These are phyloP conservation scores for Misopates orontium DNA, from an alignment of 257 asterid genomes.

Conservation along the genomic window DNA sequence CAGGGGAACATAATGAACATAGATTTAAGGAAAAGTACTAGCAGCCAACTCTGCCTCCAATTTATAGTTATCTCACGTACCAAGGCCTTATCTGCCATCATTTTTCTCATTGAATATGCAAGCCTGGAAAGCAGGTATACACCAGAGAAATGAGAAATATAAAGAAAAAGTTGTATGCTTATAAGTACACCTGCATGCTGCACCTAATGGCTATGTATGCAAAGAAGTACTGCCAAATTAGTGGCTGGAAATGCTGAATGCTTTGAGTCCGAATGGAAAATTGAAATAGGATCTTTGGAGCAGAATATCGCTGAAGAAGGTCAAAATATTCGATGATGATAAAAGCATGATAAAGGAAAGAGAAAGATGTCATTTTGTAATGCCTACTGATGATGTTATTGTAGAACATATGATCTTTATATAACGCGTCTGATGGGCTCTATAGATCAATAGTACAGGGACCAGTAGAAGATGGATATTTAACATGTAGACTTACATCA, in stretches of 20 bases:
- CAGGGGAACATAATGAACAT: constrained; percentile 8
- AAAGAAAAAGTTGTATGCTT: constrained; percentile 7
- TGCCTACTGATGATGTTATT: too few species aligned
- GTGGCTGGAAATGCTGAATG: neutral
- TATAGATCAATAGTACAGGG: constrained; percentile 15
- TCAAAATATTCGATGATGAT: constrained; percentile 6
- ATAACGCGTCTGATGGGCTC: neutral
- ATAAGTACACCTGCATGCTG: constrained; percentile 13
- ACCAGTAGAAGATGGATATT: neutral
- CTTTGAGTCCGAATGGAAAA: constrained; percentile 8
- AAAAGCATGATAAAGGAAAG: constrained; percentile 10
- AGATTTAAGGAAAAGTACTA: constrained; percentile 7
- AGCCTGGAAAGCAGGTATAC: constrained; percentile 62
- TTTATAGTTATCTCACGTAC: constrained; percentile 42
- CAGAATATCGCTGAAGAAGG: constrained; percentile 13
- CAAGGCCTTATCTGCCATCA: constrained; percentile 98
- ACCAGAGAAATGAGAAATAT: constrained; percentile 14
- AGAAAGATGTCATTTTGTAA: neutral
- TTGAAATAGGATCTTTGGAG: neutral
- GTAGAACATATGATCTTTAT: neutral
- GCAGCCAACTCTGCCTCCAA: constrained; percentile 14
- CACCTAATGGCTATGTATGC: constrained; percentile 11
- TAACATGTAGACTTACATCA: constrained; percentile 61
- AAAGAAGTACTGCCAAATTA: constrained; percentile 17
- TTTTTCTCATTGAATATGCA: constrained; percentile 94